Percentiles rank a stretch among this genome's conserved stretches.
Evolutionary conservation across 2,329 filamentous ascomycete genomes (phyloP).

Genomic region (Aquanectria penicillioides): DNA sequence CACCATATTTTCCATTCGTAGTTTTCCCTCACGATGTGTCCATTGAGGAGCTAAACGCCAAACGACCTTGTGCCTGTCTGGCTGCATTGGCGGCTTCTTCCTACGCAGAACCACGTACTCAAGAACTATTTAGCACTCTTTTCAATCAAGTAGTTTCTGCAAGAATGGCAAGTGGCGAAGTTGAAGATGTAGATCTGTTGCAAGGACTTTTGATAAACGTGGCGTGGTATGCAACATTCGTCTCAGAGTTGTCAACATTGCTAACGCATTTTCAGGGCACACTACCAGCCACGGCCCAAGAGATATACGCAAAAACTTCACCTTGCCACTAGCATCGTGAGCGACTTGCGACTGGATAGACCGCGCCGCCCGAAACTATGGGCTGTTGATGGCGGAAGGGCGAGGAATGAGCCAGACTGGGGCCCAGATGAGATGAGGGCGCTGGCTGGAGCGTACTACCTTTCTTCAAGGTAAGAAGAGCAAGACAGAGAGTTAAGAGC

Average conservation of each 20-base stretch:
- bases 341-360: constrained; percentile 43
- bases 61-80: constrained; percentile 39
- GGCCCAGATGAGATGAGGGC: constrained; percentile 42
- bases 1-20: constrained; percentile 43
- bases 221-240: constrained; percentile 38
- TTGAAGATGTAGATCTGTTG: constrained; percentile 41
- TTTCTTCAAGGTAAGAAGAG: constrained; percentile 40
- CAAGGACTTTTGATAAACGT: constrained; percentile 44
- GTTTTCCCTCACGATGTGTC: constrained; percentile 28
- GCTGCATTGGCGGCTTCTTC: constrained; percentile 40
- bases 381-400: constrained; percentile 35
- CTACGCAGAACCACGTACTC: constrained; percentile 21
- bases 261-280: constrained; percentile 39
- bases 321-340: constrained; percentile 43
- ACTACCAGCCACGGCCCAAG: constrained; percentile 43
- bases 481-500: accelerated
- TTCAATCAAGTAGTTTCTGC: constrained; percentile 40
- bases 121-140: constrained; percentile 32
- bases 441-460: constrained; percentile 42
- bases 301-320: constrained; percentile 43
- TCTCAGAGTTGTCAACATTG: accelerated
- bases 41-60: constrained; percentile 25
- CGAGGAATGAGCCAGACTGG: constrained; percentile 37
- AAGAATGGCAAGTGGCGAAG: constrained; percentile 29
- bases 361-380: constrained; percentile 39